Evolutionary conservation across 768 basidiomycete species (phyloP), one percentile per base, ranked within the genome.

Genomic region (Cystofilobasidium ferigula): DNA sequence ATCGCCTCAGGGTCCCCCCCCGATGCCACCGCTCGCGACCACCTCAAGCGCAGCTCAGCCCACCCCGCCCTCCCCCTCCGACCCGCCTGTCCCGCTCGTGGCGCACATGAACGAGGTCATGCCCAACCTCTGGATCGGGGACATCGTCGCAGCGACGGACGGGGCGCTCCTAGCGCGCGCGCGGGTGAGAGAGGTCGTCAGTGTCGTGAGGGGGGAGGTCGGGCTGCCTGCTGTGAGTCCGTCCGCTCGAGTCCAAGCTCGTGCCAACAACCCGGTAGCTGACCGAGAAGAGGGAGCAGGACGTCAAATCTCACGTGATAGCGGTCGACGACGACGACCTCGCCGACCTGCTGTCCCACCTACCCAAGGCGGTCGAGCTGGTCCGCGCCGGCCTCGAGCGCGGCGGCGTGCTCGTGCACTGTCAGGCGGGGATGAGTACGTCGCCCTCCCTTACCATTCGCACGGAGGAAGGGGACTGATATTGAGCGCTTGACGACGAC

Each of bases 351-450:
- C 60, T 67, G 1, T 40, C 47, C 4, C 61, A 61, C 43, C 59
- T 67, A 4, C 59, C 65, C 14, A 51, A 28, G 22, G 60, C 58
- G 8, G 61, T 67, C 26, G 51, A 60, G 16, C 56, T 45, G 30
- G 57, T 67, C 65, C 40, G 53, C 28, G 28, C 32, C 12, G 64
- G 30, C 18, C 36, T n/a, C 20, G 35, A 86, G 71, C 84, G 82
- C 0, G 78, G 85, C 35, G 86, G 86, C 1, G 86, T 97, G 1
- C 78, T 94, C 24, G 87, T 95, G 0, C 92, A 95, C 75, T 94
- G 92, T 73, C 86, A 88, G 62, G 89, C 88, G 28, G 92, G 92
- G 30, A 80, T 89, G 76, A 89, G 88, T 89, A 76, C 74, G 87
- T 81, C 28, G 26, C 22, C n/a, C 5, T 69, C 56, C 4, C 22